Conservation (phyloP, 139 green algal genomes). For the Monoraphidium neglectum region DNA sequence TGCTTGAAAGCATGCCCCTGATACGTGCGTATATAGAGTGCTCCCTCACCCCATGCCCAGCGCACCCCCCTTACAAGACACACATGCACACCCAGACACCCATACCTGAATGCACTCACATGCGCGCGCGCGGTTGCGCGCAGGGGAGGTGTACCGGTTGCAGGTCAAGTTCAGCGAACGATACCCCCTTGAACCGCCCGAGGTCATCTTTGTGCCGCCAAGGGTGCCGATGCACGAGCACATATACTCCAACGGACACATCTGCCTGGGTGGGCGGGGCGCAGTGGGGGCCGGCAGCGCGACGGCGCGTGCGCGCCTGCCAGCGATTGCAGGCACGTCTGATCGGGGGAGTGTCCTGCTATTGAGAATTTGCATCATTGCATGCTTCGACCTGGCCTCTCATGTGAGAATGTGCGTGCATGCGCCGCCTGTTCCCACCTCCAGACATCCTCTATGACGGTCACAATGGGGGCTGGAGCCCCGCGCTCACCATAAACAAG, state of each 20-base stretch:
- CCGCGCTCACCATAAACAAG: slow-evolving; percentile 90
- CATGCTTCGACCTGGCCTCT: too few species aligned
- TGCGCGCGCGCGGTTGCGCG: slow-evolving; percentile 28
- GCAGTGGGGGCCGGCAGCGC: not conserved
- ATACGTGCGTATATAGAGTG: slow-evolving; percentile 5
- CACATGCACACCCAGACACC: not conserved
- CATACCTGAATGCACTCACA: too few species aligned
- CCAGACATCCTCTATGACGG: slow-evolving; percentile 89
- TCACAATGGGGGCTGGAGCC: slow-evolving; percentile 82
- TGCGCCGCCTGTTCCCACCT: too few species aligned
- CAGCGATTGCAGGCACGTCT: too few species aligned
- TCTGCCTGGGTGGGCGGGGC: not conserved
- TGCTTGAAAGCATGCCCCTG: slow-evolving; percentile 32
- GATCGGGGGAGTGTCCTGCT: too few species aligned
- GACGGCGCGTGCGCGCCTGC: not conserved
- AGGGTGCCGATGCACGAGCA: slow-evolving; percentile 78
- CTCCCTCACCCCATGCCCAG: not conserved
- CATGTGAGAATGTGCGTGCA: too few species aligned
- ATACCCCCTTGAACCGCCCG: slow-evolving; percentile 88
- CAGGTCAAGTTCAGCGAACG: slow-evolving; percentile 66
- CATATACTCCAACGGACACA: slow-evolving; percentile 87
- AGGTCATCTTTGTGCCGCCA: slow-evolving; percentile 76
- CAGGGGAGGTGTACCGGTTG: slow-evolving; percentile 58
- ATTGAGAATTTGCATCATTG: too few species aligned
- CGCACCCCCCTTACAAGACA: not conserved